Evolutionary conservation across 2,329 filamentous ascomycete species (phyloP), one percentile per base, ranked within the genome.

Genomic region (Ophiostoma perfectum): DNA sequence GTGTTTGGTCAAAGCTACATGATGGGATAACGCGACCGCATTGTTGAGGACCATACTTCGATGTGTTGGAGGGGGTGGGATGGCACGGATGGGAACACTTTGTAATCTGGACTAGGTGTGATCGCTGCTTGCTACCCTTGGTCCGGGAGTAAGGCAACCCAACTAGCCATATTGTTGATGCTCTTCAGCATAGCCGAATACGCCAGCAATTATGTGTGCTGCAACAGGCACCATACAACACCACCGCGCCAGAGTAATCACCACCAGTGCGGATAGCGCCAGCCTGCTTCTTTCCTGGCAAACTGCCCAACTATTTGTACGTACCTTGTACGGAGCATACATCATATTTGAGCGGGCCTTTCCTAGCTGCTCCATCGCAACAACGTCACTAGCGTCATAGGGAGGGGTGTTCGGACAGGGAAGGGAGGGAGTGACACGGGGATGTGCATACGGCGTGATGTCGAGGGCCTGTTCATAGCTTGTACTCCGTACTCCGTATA

Each of bases 1-100:
- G 5, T 44, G 42, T 36, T 45, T 64, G 63, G 63, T 45, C 63
- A 64, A 12, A 36, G 41, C 47, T 64, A 64, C 63, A 64, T 64
- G 63, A 64, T 64, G 41, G 63, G 47, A 45, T 64, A 64, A 64
- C 41, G 63, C 63, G 62, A 64, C 11, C n/a, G 9, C 62, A 64
- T 64, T 44, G 62, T 41, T 64, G 14, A 55, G 18, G 7, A 55
- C 11, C 47, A 27, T 55, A 27, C 18, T 55, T 8, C 49, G 49
- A 27, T 27, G 27, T 27, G 27, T 27, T 27, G 27, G 27, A 27
- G 27, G 27, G 27, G 27, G 52, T 58, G 52, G 52, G 18, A 58
- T 58, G 27, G 52, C 8, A 27, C 27, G 27, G 27, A 27, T 27
- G 27, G 27, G 27, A 27, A 27, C 27, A 27, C 27, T 27, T 27